Conservation (phyloP, 805 yeast species). For the Starmerella tilneyi region DNA sequence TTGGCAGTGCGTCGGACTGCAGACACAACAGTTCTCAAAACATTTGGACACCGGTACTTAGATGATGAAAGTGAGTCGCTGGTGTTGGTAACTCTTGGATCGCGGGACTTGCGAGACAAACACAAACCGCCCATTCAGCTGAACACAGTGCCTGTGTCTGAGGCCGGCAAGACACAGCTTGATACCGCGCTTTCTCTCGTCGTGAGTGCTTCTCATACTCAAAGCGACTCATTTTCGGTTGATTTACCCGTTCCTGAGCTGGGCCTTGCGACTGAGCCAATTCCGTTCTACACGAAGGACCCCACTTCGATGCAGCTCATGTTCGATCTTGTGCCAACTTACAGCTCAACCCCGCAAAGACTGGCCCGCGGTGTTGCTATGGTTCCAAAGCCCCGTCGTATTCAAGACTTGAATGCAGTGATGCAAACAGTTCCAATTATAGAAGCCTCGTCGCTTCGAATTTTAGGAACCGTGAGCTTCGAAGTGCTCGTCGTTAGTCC, state of each 20-base stretch:
- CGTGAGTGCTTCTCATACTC: conserved; percentile 38
- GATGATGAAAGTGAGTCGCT: conserved; percentile 49
- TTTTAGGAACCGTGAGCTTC: conserved; percentile 67
- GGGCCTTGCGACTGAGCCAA: conserved; percentile 49
- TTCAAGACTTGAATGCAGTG: conserved; percentile 54
- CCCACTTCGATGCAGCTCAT: conserved; percentile 41
- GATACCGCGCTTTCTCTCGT: conserved; percentile 79
- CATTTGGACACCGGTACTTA: conserved; percentile 75
- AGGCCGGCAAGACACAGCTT: conserved; percentile 67
- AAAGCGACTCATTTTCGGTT: conserved; percentile 47
- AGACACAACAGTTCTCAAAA: conserved; percentile 50
- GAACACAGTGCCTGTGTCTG: conserved; percentile 63
- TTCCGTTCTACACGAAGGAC: conserved; percentile 49
- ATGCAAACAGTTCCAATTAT: conserved; percentile 61
- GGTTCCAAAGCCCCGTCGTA: conserved; percentile 38
- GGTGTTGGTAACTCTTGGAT: conserved; percentile 74
- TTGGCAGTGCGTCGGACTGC: conserved; percentile 9
- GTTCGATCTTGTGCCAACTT: conserved; percentile 86
- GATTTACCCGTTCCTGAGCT: conserved; percentile 80
- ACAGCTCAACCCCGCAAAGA: conserved; percentile 35
- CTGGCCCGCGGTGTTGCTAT: conserved; percentile 80
- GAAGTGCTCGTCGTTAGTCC: conserved; percentile 64
- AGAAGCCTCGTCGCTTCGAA: conserved; percentile 58
- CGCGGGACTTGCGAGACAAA: conserved; percentile 61
- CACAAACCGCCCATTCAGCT: conserved; percentile 50